Conservation (phyloP, 176 grass and related monocot species). For the Carex cristatella region DNA sequence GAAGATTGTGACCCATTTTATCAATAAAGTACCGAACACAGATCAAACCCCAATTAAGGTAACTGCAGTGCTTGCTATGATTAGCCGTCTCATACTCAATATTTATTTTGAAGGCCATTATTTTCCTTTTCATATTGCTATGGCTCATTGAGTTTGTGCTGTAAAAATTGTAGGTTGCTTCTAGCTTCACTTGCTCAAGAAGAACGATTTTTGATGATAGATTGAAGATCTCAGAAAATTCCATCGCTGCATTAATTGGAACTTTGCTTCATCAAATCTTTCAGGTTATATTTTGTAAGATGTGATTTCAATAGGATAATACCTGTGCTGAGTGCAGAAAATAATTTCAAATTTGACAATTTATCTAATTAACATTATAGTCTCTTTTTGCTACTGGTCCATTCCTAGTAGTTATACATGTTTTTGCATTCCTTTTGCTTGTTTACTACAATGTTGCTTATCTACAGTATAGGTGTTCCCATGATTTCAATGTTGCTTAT, state of each 20-base stretch:
- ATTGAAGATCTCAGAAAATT: constrained; percentile 75
- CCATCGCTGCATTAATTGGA: constrained; percentile 69
- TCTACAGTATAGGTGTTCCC: background rate
- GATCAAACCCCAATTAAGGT: background rate
- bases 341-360: background rate
- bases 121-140: background rate
- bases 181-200: constrained; percentile 87
- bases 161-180: constrained; percentile 70
- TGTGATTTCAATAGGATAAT: background rate
- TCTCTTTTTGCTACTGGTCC: background rate
- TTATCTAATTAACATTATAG: background rate
- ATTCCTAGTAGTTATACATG: background rate
- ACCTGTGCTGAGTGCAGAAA: background rate
- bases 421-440: background rate
- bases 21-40: background rate
- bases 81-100: background rate
- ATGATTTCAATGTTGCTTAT: too few species aligned
- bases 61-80: background rate
- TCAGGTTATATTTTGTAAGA: constrained; percentile 51
- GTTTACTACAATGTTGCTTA: constrained; percentile 9
- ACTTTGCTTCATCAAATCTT: constrained; percentile 98
- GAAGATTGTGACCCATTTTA: background rate
- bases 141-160: background rate
- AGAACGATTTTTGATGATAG: constrained; percentile 87
- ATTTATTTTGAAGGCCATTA: background rate